phyloP scores from a whole-genome alignment of 768 basidiomycete genomes.

The Mycena sanguinolenta region DNA sequence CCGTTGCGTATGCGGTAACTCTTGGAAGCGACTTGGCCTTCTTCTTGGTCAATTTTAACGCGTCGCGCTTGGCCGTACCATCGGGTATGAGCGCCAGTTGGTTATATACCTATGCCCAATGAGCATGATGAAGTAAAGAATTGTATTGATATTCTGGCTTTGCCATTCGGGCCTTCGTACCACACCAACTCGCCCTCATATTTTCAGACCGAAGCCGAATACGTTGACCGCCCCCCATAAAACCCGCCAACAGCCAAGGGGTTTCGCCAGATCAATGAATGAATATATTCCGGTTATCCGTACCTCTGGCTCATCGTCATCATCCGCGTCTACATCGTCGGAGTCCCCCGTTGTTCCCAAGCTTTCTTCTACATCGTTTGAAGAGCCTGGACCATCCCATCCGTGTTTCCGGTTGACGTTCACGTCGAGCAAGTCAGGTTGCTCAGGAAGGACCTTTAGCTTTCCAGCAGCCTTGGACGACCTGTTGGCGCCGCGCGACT shows the following conservation, averaged over 20 bases:
- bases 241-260: neutral
- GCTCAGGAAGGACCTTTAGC: conserved; percentile 89
- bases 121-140: neutral
- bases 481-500: conserved; percentile 79
- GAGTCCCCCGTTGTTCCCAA: conserved; percentile 68
- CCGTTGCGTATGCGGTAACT: conserved; percentile 97
- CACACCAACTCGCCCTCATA: too few species aligned
- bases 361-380: conserved; percentile 61
- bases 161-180: neutral
- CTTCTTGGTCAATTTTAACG: conserved; percentile 90
- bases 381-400: conserved; percentile 42
- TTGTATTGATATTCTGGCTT: neutral
- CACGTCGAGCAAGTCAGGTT: conserved; percentile 66
- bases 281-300: conserved; percentile 72
- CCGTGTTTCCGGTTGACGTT: conserved; percentile 39
- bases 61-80: conserved; percentile 93
- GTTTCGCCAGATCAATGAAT: neutral
- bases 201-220: neutral
- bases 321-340: conserved; percentile 80
- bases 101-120: conserved; percentile 80
- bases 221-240: neutral
- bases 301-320: conserved; percentile 70
- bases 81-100: conserved; percentile 95
- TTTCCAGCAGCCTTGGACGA: conserved; percentile 88
- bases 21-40: conserved; percentile 92